These are phyloP conservation scores for Thielaviopsis ethacetica DNA, from an alignment of 2,329 filamentous ascomycete genomes.

Conservation along the genomic window DNA sequence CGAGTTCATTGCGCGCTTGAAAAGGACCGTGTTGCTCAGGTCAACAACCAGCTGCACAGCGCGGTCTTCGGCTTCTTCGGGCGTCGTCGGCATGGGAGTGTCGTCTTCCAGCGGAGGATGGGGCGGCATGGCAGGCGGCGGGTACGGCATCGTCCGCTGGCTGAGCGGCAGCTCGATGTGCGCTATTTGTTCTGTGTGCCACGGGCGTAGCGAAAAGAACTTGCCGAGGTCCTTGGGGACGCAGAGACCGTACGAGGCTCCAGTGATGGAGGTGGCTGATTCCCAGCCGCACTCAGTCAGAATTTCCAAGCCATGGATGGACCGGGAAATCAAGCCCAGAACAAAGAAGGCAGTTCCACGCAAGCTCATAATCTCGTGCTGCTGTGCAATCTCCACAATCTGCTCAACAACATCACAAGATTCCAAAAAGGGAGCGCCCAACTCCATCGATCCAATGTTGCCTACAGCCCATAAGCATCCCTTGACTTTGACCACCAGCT, in stretches of 20 bases:
- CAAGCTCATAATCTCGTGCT: constrained; percentile 77
- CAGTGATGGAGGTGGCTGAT: constrained; percentile 68
- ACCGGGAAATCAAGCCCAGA: constrained; percentile 78
- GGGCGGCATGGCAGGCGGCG: constrained; percentile 17
- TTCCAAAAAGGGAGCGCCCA: constrained; percentile 87
- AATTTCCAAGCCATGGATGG: constrained; percentile 82
- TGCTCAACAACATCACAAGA: constrained; percentile 73
- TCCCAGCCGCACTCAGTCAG: constrained; percentile 85
- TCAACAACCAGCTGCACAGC: constrained; percentile 77
- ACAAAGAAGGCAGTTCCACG: constrained; percentile 95
- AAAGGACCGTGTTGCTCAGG: constrained; percentile 82
- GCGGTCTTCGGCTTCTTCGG: constrained; percentile 50
- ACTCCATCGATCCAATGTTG: constrained; percentile 95
- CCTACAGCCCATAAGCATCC: constrained; percentile 95
- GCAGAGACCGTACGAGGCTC: constrained; percentile 73
- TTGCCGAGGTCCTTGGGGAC: constrained; percentile 64
- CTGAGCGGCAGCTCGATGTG: constrained; percentile 30
- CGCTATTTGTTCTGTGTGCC: constrained; percentile 30
- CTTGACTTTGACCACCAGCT: constrained; percentile 84
- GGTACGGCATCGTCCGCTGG: constrained; percentile 35
- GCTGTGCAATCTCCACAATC: constrained; percentile 77
- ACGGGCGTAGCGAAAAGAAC: constrained; percentile 55
- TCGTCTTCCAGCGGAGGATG: constrained; percentile 30
- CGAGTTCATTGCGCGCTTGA: constrained; percentile 72
- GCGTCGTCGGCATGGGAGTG: constrained; percentile 5